Evolutionary conservation across 192 early-diverging fungal genomes (phyloP).

Genomic region (Martensiomyces pterosporus): DNA sequence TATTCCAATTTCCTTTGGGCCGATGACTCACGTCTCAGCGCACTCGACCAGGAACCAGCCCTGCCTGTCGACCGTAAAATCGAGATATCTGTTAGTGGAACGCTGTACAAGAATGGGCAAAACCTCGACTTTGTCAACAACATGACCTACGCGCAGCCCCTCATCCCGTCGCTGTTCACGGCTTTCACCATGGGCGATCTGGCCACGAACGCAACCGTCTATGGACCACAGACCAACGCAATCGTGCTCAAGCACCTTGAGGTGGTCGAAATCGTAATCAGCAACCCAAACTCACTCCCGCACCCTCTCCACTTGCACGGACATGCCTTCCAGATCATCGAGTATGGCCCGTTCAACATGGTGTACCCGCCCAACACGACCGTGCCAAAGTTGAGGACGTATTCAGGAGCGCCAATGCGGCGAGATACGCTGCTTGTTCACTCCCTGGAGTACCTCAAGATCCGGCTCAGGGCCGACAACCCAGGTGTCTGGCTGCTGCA

Average conservation of each 20-base stretch:
- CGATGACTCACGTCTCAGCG: conserved; percentile 43
- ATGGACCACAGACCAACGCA: conserved; percentile 60
- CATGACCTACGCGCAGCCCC: conserved; percentile 57
- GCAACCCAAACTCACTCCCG: conserved; percentile 63
- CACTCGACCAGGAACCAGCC: conserved; percentile 50
- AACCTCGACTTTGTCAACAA: conserved; percentile 75
- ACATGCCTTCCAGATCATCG: conserved; percentile 70
- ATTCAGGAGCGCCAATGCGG: conserved; percentile 19
- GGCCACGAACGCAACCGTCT: conserved; percentile 52
- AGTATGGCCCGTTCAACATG: conserved; percentile 8
- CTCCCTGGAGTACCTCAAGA: conserved; percentile 51
- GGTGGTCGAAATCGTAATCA: conserved; percentile 63
- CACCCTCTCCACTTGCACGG: conserved; percentile 84
- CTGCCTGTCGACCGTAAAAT: conserved; percentile 48
- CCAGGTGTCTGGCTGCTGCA: conserved; percentile 83
- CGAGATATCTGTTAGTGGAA: conserved; percentile 50
- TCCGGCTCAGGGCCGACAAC: conserved; percentile 77
- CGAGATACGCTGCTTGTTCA: conserved; percentile 64
- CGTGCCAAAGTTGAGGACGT: too few relatives aligned
- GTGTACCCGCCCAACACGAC: too few relatives aligned
- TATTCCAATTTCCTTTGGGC: conserved; percentile 18
- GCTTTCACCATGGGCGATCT: conserved; percentile 56
- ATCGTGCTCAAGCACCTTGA: conserved; percentile 58
- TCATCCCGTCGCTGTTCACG: conserved; percentile 61
- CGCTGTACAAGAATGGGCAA: conserved; percentile 57